These are phyloP conservation scores for Luffa aegyptiaca DNA, from an alignment of 306 rosid species.

Conservation along the genomic window DNA sequence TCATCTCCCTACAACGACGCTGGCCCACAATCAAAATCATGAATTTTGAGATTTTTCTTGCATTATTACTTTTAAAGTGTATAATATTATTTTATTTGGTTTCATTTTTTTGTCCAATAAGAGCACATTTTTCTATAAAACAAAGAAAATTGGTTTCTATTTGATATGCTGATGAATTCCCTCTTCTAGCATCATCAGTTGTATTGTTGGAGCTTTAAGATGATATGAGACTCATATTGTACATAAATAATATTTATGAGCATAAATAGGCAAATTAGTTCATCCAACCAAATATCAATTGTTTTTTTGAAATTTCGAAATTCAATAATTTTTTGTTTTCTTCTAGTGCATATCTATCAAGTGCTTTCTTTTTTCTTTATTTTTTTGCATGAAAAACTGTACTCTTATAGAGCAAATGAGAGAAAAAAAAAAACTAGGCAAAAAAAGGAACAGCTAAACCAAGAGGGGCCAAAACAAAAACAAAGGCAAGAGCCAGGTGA, in stretches of 20 bases:
- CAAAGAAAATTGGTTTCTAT: neutral
- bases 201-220: neutral
- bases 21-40: too few species aligned
- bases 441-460: neutral
- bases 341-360: neutral
- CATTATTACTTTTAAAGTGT: neutral
- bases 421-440: neutral
- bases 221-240: neutral
- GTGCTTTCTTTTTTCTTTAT: neutral
- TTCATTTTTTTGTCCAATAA: neutral
- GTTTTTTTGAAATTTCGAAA: neutral
- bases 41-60: too few species aligned
- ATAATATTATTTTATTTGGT: neutral
- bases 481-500: neutral
- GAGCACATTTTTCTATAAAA: neutral
- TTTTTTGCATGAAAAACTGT: neutral
- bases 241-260: neutral
- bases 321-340: neutral
- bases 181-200: neutral
- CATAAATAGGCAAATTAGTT: neutral
- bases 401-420: neutral
- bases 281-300: neutral
- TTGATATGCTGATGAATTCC: neutral
- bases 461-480: neutral
- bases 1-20: too few species aligned